A percentile compares a stretch with the other conserved stretches of the same genome.
phyloP scores from a whole-genome alignment of 2,329 filamentous ascomycete genomes.

The Cordyceps cicadae region DNA sequence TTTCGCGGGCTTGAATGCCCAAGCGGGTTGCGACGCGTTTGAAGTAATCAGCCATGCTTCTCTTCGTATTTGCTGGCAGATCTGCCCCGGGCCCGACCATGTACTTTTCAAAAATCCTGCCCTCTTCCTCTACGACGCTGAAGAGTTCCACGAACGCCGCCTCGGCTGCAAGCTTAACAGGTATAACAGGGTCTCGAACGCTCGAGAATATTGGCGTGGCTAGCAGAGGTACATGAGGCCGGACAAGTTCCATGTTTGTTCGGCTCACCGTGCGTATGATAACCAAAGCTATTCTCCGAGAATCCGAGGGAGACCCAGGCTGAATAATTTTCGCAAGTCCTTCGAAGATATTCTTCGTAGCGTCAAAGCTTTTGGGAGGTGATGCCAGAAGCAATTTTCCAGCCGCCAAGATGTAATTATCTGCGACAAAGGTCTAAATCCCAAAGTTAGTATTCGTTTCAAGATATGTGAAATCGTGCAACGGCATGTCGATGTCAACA shows the following conservation, averaged over 20 bases:
- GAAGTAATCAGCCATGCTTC: constrained; percentile 95
- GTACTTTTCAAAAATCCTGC: constrained; percentile 83
- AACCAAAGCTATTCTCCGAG: constrained; percentile 76
- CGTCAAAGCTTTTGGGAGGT: constrained; percentile 62
- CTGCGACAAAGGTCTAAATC: constrained; percentile 67
- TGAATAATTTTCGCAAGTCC: constrained; percentile 66
- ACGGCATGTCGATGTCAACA: constrained; percentile 26
- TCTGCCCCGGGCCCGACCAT: constrained; percentile 60
- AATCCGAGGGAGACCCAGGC: constrained; percentile 72
- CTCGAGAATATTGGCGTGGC: constrained; percentile 78
- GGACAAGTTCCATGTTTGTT: constrained; percentile 67
- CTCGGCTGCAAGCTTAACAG: constrained; percentile 90
- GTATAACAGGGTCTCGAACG: constrained; percentile 86
- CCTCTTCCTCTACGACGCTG: constrained; percentile 79
- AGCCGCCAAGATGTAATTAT: constrained; percentile 81
- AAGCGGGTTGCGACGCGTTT: constrained; percentile 81
- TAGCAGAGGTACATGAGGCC: constrained; percentile 73
- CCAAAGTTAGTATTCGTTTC: not conserved
- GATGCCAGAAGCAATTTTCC: constrained; percentile 79
- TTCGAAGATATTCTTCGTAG: constrained; percentile 71
- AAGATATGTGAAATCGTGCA: not conserved
- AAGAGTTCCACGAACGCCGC: constrained; percentile 90
- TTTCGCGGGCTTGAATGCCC: constrained; percentile 78
- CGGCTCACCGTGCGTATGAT: constrained; percentile 79
- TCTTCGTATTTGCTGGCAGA: constrained; percentile 64